A percentile compares a stretch with the other conserved stretches of the same genome.
These are phyloP conservation scores for Cystobasidium pallidum DNA, from an alignment of 1,284 basidiomycete species.

Conservation along the genomic window DNA sequence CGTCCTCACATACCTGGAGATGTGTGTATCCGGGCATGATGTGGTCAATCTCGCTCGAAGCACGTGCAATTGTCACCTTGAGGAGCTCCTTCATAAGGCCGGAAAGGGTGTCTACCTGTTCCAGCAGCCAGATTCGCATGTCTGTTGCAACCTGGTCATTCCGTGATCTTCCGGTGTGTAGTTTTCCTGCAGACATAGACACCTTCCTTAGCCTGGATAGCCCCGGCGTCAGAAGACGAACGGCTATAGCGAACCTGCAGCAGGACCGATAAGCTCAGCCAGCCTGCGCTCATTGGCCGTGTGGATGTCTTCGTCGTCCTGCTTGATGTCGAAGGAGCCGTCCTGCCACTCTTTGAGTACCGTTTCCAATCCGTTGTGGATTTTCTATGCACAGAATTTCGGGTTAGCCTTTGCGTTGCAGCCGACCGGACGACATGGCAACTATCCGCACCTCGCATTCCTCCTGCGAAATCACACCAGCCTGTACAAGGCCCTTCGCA, in stretches of 20 bases:
- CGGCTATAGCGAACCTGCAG: slow-evolving; percentile 54
- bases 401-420: no score
- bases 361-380: slow-evolving; percentile 73
- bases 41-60: slow-evolving; percentile 86
- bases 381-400: no score
- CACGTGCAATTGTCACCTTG: slow-evolving; percentile 83
- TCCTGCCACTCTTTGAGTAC: slow-evolving; percentile 85
- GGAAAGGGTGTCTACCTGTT: slow-evolving; percentile 73
- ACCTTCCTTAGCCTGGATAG: background rate
- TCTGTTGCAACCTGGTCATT: slow-evolving; percentile 99
- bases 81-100: slow-evolving; percentile 76
- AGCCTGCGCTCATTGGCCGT: slow-evolving; percentile 97
- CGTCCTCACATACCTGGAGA: slow-evolving; percentile 68
- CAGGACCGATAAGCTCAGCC: slow-evolving; percentile 81
- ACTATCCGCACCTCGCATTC: slow-evolving; percentile 63
- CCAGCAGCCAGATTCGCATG: slow-evolving; percentile 92
- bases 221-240: background rate
- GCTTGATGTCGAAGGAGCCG: slow-evolving; percentile 71
- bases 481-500: slow-evolving; percentile 77
- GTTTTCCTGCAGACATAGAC: slow-evolving; percentile 69
- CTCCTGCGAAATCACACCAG: slow-evolving; percentile 74
- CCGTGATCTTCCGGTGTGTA: slow-evolving; percentile 92
- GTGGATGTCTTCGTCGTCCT: slow-evolving; percentile 91
- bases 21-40: slow-evolving; percentile 97
- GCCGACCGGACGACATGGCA: no score